Base-by-base conservation (phyloP, 2,329 filamentous ascomycete genomes). In the Aspergillus glaucus region DNA sequence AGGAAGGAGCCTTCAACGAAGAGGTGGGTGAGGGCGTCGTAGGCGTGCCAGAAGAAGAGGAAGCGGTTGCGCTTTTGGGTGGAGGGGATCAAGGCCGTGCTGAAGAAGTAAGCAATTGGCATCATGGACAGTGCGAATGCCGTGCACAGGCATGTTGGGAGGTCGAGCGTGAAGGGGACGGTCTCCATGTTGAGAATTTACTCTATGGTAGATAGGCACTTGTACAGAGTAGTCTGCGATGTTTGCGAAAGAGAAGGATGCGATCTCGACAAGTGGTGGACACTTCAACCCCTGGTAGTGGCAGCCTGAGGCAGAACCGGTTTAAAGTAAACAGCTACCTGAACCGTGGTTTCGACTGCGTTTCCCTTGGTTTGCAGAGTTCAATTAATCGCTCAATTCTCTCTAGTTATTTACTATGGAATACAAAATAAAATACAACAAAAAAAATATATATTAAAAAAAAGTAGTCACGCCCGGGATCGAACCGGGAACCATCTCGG, bases 11-110 rank as follows among this genome's bases (percentile, higher is more conserved):
- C 91, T 73, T 97, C 92, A 66, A 97, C 86, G 66, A 89, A 76
- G 70, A 94, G 82, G 74, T 98, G 93, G 62, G 91, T 92, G 40
- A 96, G 79, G 28, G 88, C 88, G 68, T 96, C 91, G 72, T 95
- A 94, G 34, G 88, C 79, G 74, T 96, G 91, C 92, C 92, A 96
- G 71, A 94, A 80, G 78, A 95, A 95, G 55, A 96, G 83, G 64
- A 87, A 74, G 53, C 90, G 88, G 48, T 82, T 79, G 34, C 72
- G 65, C 1, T 79, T 70, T 9, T 82, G 75, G 1, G 74, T 62
- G 15, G 71, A 63, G 3, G 84, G 80, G 22, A 86, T 75, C 8
- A 79, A 64, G 39, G 62, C 59, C 15, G 69, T 59, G 39, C 78
- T 79, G 46, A 74, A 67, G 26, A 70, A 24, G 62, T 79, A 79